These are phyloP conservation scores for Mycena chlorophos DNA, from an alignment of 768 basidiomycete genomes.

Conservation along the genomic window DNA sequence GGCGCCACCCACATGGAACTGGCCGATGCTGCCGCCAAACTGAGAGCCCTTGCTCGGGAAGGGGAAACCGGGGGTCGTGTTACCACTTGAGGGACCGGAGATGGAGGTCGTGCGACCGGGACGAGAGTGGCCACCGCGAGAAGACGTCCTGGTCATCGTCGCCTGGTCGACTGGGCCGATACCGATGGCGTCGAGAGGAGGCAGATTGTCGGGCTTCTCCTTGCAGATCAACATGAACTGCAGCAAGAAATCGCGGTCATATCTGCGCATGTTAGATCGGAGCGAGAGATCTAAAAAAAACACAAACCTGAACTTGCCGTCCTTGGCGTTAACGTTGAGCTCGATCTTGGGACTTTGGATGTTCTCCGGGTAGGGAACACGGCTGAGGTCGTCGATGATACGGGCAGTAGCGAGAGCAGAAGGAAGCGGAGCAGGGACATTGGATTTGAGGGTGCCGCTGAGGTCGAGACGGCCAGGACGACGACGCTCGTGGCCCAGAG, in stretches of 20 bases:
- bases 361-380: slow-evolving; percentile 79
- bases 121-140: slow-evolving; percentile 64
- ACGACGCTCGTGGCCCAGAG: slow-evolving; percentile 43
- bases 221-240: slow-evolving; percentile 96
- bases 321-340: slow-evolving; percentile 79
- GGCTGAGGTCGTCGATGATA: slow-evolving; percentile 78
- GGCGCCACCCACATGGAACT: slow-evolving; percentile 54
- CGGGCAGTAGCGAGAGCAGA: slow-evolving; percentile 68
- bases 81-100: slow-evolving; percentile 21
- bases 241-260: slow-evolving; percentile 95
- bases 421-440: slow-evolving; percentile 47
- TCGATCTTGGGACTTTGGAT: slow-evolving; percentile 80
- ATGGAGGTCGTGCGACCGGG: slow-evolving; percentile 45
- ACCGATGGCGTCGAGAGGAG: slow-evolving; percentile 87
- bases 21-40: slow-evolving; percentile 59
- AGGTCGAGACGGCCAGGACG: slow-evolving; percentile 79
- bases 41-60: slow-evolving; percentile 47
- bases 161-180: slow-evolving; percentile 73
- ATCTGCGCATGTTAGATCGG: slow-evolving; percentile 46
- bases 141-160: slow-evolving; percentile 52
- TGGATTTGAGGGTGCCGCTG: slow-evolving; percentile 46
- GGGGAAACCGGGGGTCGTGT: slow-evolving; percentile 41
- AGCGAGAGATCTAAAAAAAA: background rate
- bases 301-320: slow-evolving; percentile 62
- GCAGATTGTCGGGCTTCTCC: slow-evolving; percentile 90